Conservation (phyloP, 352 stramenopile species). For the Thraustochytrium striatum region DNA sequence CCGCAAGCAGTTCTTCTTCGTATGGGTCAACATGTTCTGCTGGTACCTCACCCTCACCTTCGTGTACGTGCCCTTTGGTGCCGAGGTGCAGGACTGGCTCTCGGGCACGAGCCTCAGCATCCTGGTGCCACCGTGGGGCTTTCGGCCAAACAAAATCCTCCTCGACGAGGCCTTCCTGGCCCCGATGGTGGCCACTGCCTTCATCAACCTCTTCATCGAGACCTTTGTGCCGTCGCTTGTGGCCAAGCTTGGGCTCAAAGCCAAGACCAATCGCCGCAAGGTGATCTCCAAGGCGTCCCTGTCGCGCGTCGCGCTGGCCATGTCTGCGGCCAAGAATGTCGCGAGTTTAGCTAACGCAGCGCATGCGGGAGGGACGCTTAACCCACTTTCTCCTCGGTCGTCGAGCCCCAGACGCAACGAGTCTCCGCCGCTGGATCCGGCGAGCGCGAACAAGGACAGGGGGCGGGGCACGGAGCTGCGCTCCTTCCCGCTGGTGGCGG, state of each 20-base stretch:
- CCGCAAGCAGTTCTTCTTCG: constrained; percentile 75
- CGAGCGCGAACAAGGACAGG: too few relatives aligned
- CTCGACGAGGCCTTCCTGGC: constrained; percentile 78
- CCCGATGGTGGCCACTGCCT: constrained; percentile 72
- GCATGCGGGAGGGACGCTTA: too few relatives aligned
- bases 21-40: constrained; percentile 80
- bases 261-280: constrained; percentile 15
- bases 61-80: constrained; percentile 73
- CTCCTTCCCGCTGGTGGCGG: too few relatives aligned
- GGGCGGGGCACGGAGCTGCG: too few relatives aligned
- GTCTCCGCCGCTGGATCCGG: too few relatives aligned
- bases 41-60: constrained; percentile 82
- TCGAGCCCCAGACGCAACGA: too few relatives aligned
- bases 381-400: too few relatives aligned
- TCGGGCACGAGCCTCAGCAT: constrained; percentile 2
- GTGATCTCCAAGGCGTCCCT: background rate
- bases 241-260: constrained; percentile 61
- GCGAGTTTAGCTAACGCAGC: too few relatives aligned
- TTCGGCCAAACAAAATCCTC: constrained; percentile 67
- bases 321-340: too few relatives aligned
- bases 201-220: constrained; percentile 74
- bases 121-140: constrained; percentile 61
- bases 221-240: constrained; percentile 67
- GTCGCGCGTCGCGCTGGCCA: too few relatives aligned
- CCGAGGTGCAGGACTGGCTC: constrained; percentile 62